A percentile compares a stretch with the other conserved stretches of the same genome.
Conservation (phyloP, 805 yeast species). For the Wickerhamiella azymoides region DNA sequence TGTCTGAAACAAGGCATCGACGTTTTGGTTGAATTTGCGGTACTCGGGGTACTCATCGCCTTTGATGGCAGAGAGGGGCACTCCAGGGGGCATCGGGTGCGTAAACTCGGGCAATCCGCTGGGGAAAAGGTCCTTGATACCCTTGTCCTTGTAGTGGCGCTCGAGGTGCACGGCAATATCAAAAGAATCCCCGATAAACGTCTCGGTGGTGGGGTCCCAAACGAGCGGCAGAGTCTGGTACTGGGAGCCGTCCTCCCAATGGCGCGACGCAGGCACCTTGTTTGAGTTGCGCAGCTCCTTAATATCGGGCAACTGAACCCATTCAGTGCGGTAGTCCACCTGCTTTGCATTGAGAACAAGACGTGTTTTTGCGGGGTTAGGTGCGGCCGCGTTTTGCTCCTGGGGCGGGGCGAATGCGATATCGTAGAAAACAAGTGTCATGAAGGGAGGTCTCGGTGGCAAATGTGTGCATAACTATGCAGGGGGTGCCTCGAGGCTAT, state of each 20-base stretch:
- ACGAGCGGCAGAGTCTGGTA: neutral
- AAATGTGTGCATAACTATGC: too few relatives aligned
- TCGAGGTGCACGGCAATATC: neutral
- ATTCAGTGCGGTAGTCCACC: neutral
- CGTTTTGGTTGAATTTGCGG: neutral
- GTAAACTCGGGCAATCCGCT: neutral
- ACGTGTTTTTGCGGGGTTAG: neutral
- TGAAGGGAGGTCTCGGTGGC: neutral
- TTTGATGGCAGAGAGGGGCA: neutral
- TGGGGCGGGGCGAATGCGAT: neutral
- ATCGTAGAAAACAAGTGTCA: neutral
- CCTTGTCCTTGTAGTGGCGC: neutral
- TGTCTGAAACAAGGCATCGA: neutral
- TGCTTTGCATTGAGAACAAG: neutral
- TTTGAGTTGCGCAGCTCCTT: neutral
- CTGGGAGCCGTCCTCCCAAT: neutral
- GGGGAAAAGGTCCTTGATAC: neutral
- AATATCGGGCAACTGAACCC: neutral
- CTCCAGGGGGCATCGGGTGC: neutral
- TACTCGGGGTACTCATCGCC: neutral
- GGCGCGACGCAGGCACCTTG: neutral
- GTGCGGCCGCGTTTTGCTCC: neutral
- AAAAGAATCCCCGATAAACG: neutral
- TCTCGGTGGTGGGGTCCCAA: neutral
- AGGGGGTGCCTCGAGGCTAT: neutral